Conservation (phyloP, 768 basidiomycete species). For the Termitomyces sp. region DNA sequence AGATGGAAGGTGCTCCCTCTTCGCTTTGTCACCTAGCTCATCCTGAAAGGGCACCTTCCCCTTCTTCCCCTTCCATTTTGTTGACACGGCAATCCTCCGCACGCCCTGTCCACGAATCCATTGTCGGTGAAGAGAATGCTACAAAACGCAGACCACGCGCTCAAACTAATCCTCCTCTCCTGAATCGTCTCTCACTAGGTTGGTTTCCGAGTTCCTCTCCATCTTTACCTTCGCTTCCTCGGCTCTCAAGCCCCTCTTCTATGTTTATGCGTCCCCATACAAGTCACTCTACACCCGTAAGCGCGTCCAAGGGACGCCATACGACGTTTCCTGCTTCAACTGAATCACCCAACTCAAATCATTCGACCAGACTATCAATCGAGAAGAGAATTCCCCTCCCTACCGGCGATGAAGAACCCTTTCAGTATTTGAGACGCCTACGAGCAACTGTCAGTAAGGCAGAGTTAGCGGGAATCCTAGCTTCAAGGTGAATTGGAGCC, state of each 20-base stretch:
- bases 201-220: constrained; percentile 47
- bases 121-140: constrained; percentile 7
- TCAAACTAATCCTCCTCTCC: constrained; percentile 62
- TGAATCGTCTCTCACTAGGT: constrained; percentile 66
- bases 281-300: not conserved
- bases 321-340: constrained; percentile 10
- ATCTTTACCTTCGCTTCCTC: constrained; percentile 23
- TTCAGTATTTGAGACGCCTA: constrained; percentile 69
- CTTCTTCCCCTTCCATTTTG: not conserved
- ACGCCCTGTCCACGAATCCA: constrained; percentile 6
- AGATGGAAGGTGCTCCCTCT: not conserved
- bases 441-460: constrained; percentile 60
- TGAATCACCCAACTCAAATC: constrained; percentile 17
- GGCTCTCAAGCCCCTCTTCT: constrained; percentile 11
- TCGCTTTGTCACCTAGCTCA: not conserved
- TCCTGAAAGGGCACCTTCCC: not conserved
- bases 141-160: constrained; percentile 28
- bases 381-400: constrained; percentile 49
- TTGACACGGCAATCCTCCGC: constrained; percentile 7
- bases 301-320: constrained; percentile 1
- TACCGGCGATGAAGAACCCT: constrained; percentile 52
- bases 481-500: constrained; percentile 54
- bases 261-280: constrained; percentile 14
- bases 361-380: constrained; percentile 40
- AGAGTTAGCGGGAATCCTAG: constrained; percentile 76